A percentile compares a stretch with the other conserved stretches of the same genome.
phyloP scores from a whole-genome alignment of 2,329 filamentous ascomycete genomes.

The Thermomyces lanuginosus region DNA sequence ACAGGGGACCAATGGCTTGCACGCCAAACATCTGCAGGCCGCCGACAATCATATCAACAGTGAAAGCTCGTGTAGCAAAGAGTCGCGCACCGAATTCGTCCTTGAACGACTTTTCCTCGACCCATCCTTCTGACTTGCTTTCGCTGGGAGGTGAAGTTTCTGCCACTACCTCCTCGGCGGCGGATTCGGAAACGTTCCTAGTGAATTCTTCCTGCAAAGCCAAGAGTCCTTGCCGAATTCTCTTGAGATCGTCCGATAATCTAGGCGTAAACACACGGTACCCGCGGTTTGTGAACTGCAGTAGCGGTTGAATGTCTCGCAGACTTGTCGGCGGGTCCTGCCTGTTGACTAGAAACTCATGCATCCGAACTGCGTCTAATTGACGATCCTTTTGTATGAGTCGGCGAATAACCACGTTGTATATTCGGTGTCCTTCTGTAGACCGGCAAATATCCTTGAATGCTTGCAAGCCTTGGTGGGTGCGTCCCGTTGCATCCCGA shows the following conservation, averaged over 20 bases:
- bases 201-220: slow-evolving; percentile 5
- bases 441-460: slow-evolving; percentile 29
- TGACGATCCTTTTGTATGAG: slow-evolving; percentile 23
- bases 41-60: slow-evolving; percentile 54
- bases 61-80: slow-evolving; percentile 62
- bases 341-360: slow-evolving; percentile 26
- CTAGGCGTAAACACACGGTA: slow-evolving; percentile 10
- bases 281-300: slow-evolving; percentile 23
- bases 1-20: slow-evolving; percentile 54
- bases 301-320: slow-evolving; percentile 24
- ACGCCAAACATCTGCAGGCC: slow-evolving; percentile 56
- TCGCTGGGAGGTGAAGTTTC: slow-evolving; percentile 4
- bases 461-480: slow-evolving; percentile 14
- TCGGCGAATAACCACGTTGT: slow-evolving; percentile 26
- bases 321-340: slow-evolving; percentile 27
- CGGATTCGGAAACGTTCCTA: slow-evolving; percentile 7
- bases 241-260: slow-evolving; percentile 1
- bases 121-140: slow-evolving; percentile 4
- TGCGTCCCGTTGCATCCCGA: slow-evolving; percentile 5
- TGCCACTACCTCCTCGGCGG: background rate
- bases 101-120: slow-evolving; percentile 36
- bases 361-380: slow-evolving; percentile 30
- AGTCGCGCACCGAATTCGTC: slow-evolving; percentile 62
- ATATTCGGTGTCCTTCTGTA: slow-evolving; percentile 24
- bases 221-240: slow-evolving; percentile 2